Conservation (phyloP, 2,329 filamentous ascomycete genomes). For the Colletotrichum horii region DNA sequence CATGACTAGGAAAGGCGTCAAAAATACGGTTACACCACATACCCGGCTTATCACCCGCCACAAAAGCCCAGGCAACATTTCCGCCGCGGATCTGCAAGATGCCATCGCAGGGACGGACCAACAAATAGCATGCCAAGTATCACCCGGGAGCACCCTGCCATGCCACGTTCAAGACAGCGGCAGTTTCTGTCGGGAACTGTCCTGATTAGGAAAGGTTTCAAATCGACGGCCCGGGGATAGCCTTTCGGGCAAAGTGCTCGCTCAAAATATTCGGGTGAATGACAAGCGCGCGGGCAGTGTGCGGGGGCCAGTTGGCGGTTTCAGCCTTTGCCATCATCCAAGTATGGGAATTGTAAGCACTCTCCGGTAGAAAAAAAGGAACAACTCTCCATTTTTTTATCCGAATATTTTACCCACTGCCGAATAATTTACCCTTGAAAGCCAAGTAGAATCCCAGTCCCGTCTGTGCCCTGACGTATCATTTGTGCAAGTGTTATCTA, state of each 20-base stretch:
- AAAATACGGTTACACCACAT: neutral
- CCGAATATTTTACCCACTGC: neutral
- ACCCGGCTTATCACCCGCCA: neutral
- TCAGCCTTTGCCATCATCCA: neutral
- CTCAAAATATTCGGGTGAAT: neutral
- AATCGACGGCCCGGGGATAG: neutral
- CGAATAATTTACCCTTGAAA: neutral
- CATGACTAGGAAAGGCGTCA: neutral
- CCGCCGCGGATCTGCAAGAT: neutral
- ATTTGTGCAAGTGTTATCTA: neutral
- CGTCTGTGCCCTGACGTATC: neutral
- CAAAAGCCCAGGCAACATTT: neutral
- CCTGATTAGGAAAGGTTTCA: neutral
- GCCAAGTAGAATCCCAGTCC: neutral
- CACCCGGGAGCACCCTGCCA: neutral
- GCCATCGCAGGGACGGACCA: neutral
- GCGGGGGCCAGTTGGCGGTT: neutral
- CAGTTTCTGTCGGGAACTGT: neutral
- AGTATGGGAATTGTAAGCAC: neutral
- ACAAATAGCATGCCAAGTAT: neutral
- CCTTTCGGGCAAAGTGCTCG: neutral
- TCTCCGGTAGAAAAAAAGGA: accelerated
- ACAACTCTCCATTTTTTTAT: neutral
- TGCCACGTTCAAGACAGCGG: neutral
- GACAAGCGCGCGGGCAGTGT: neutral